Percentiles rank a stretch among this genome's conserved stretches.
These are phyloP conservation scores for Tinospora cordifolia DNA, from an alignment of 164 flowering plant genomes.

Conservation along the genomic window DNA sequence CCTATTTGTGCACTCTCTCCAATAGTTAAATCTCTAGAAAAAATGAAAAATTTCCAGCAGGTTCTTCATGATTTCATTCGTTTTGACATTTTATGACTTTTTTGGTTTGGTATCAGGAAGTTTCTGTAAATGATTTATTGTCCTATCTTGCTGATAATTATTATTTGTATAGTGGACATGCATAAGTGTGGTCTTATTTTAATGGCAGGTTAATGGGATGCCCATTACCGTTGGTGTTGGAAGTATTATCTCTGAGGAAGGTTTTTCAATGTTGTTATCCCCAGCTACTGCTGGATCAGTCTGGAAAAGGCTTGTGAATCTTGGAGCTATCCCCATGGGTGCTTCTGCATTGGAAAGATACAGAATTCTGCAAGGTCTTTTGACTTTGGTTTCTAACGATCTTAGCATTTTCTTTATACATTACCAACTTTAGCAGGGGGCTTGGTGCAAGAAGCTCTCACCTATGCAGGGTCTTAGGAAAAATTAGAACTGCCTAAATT, in stretches of 20 bases:
- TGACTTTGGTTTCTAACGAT: neutral
- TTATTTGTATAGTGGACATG: neutral
- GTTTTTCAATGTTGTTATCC: constrained; percentile 63
- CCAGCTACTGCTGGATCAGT: constrained; percentile 63
- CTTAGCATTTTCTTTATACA: neutral
- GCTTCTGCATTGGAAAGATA: constrained; percentile 71
- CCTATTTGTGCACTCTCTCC: no score
- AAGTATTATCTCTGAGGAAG: constrained; percentile 57
- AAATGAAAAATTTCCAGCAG: no score
- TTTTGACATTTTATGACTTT: neutral
- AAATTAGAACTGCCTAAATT: neutral
- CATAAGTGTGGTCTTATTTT: neutral
- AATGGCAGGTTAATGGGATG: constrained; percentile 62
- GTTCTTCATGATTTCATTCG: neutral
- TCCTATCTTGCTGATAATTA: neutral
- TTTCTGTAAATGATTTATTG: neutral
- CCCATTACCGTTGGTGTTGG: constrained; percentile 90
- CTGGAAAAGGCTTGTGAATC: constrained; percentile 59
- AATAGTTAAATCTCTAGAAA: no score
- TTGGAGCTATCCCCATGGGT: constrained; percentile 75
- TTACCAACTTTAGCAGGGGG: neutral
- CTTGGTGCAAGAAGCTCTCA: no score
- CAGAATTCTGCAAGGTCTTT: constrained; percentile 60
- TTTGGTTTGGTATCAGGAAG: neutral
- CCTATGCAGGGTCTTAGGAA: neutral